These are phyloP conservation scores for Hyaloscypha bicolor DNA, from an alignment of 495 filamentous ascomycete genomes.

Conservation along the genomic window DNA sequence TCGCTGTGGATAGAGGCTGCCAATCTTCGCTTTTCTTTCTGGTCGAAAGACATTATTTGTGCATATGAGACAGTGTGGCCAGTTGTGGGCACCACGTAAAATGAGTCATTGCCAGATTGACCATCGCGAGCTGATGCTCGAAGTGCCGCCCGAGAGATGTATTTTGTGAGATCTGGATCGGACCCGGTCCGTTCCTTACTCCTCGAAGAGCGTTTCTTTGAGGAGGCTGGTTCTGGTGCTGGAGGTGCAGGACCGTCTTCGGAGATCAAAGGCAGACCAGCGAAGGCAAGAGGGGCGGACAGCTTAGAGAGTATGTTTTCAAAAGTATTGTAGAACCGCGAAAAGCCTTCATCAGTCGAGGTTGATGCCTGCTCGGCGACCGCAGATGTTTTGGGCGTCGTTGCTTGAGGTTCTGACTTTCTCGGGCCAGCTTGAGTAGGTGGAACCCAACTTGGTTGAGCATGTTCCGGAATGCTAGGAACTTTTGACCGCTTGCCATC, in stretches of 20 bases:
- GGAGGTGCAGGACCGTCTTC: slow-evolving; percentile 47
- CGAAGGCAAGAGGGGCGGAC: slow-evolving; percentile 88
- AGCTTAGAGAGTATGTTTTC: slow-evolving; percentile 79
- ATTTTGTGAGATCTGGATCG: slow-evolving; percentile 73
- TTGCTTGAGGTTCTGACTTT: slow-evolving; percentile 26
- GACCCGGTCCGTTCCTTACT: slow-evolving; percentile 46
- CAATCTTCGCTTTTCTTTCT: slow-evolving; percentile 61
- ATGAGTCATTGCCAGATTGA: slow-evolving; percentile 67
- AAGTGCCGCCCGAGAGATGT: slow-evolving; percentile 81
- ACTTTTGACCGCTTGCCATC: slow-evolving; percentile 41
- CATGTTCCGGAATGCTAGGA: slow-evolving; percentile 40
- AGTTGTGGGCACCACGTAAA: slow-evolving; percentile 91
- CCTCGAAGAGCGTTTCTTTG: slow-evolving; percentile 37
- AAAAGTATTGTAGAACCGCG: slow-evolving; percentile 87
- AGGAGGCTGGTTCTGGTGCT: slow-evolving; percentile 28
- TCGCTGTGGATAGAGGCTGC: slow-evolving; percentile 41
- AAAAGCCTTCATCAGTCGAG: slow-evolving; percentile 75
- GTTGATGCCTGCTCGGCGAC: slow-evolving; percentile 31
- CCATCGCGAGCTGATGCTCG: slow-evolving; percentile 56
- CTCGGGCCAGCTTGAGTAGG: slow-evolving; percentile 35
- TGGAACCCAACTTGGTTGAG: slow-evolving; percentile 47
- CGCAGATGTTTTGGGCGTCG: slow-evolving; percentile 26
- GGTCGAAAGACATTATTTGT: slow-evolving; percentile 73
- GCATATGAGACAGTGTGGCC: slow-evolving; percentile 91
- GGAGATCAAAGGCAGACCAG: slow-evolving; percentile 75